phyloP scores from a whole-genome alignment of 257 asterid species.

The Cruciata laevipes region DNA sequence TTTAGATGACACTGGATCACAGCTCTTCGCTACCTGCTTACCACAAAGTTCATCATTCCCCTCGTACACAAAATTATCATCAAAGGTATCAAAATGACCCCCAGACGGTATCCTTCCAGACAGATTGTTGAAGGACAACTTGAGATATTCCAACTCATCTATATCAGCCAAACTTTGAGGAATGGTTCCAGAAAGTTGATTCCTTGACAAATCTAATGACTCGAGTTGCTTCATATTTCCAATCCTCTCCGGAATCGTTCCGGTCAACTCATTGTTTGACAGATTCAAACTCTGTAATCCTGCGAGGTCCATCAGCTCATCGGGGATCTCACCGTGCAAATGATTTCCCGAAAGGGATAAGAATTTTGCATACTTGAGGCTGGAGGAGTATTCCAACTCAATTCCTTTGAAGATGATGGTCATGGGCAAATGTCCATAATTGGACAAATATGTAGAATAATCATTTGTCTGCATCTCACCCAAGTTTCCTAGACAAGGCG shows the following conservation, averaged over 20 bases:
- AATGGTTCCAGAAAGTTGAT: conserved; percentile 20
- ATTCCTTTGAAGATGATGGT: too few relatives aligned
- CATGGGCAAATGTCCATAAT: too few relatives aligned
- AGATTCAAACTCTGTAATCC: too few relatives aligned
- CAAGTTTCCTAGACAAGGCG: too few relatives aligned
- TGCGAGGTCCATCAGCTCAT: too few relatives aligned
- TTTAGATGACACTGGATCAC: neutral
- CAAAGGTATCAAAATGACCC: conserved; percentile 21
- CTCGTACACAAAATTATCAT: conserved; percentile 2
- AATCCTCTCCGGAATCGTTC: too few relatives aligned
- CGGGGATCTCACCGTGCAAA: too few relatives aligned
- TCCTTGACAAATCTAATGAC: conserved; percentile 25
- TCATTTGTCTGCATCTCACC: too few relatives aligned
- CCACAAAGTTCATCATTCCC: conserved; percentile 7
- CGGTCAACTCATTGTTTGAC: too few relatives aligned
- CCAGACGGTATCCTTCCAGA: conserved; percentile 26
- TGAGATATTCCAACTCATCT: conserved; percentile 21
- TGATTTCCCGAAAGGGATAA: too few relatives aligned
- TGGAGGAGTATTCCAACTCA: too few relatives aligned
- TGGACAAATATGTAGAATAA: neutral
- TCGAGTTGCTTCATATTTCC: conserved; percentile 10
- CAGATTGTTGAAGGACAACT: conserved; percentile 25
- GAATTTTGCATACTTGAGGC: too few relatives aligned
- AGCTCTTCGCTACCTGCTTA: neutral
- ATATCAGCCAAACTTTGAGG: conserved; percentile 21